Evolutionary conservation across 2,329 filamentous ascomycete species (phyloP).

Genomic region (Nemania sp.): DNA sequence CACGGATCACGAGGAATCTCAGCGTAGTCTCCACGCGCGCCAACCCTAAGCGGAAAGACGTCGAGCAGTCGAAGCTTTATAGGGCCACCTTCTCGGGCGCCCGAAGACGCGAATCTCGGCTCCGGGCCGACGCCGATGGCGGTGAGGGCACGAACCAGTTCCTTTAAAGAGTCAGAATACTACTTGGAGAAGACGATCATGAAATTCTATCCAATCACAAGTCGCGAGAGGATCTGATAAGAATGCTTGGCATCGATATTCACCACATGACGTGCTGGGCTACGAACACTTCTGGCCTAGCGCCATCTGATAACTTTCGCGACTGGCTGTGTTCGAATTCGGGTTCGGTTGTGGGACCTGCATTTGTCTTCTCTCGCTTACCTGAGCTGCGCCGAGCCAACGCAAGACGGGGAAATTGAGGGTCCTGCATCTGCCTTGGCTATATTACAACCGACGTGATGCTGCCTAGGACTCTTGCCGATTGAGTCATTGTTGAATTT

Average conservation of each 20-base stretch:
- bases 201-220: neutral
- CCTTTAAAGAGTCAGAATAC: neutral
- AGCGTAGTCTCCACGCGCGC: neutral
- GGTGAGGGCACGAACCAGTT: neutral
- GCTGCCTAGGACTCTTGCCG: too few relatives aligned
- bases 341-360: too few relatives aligned
- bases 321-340: too few relatives aligned
- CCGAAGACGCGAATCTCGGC: neutral
- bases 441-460: too few relatives aligned
- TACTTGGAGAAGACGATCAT: neutral
- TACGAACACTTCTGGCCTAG: neutral
- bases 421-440: too few relatives aligned
- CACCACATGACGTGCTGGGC: too few relatives aligned
- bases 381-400: too few relatives aligned
- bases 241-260: neutral
- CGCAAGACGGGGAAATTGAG: too few relatives aligned
- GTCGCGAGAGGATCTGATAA: neutral
- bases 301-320: neutral
- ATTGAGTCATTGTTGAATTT: too few relatives aligned
- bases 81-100: slow-evolving; percentile 1
- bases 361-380: too few relatives aligned
- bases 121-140: slow-evolving; percentile 2
- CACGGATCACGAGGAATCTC: neutral
- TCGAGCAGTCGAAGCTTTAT: neutral
- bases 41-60: slow-evolving; percentile 10